Evolutionary conservation across 495 filamentous ascomycete species (phyloP), one percentile per base, ranked within the genome.

Genomic region (Talaromyces proteolyticus): DNA sequence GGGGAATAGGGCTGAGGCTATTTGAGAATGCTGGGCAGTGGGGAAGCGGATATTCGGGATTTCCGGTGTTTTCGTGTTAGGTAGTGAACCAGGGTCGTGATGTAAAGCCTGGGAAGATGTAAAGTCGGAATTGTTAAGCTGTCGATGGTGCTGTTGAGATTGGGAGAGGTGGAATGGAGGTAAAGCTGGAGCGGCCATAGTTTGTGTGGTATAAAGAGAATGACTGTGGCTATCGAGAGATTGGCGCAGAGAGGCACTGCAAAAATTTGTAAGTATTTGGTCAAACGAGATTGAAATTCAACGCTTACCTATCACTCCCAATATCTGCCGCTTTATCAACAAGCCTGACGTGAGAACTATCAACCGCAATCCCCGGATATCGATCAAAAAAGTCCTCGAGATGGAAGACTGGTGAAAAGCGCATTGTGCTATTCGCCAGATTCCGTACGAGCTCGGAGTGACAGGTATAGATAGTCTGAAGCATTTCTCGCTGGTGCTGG

Each of bases 351-450:
- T 83, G 75, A 1, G 75, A 69, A 25, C 74, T 73, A 52, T 83
- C 78, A 41, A 80, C 66, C 1, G 61, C 57, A 26, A 73, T 55
- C 8, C 73, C 77, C 0, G 74, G 72, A 57, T 94, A 94, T 18
- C 89, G 78, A 57, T 91, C 87, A 57, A 91, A 85, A 62, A 94
- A 94, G 55, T 91, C 88, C 53, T 94, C 89, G 3, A 91, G 76
- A 49, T 90, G 86, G 56, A 91, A 92, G 14, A 86, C 85, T 0
- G 88, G 82, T 4, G 83, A 84, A 52, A 88, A 89, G 3, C 85
- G 80, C 65, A 81, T 75, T 11, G 80, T 73, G 46, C 76, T 81
- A 37, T 73, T 82, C 5, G 82, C 78, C 1, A 89, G 67, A 14
- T 81, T 82, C 50, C 87, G 84, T 17, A 91, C 82, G 6, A 92